Evolutionary conservation across 768 basidiomycete species (phyloP), one percentile per base, ranked within the genome.

Genomic region (Naganishia vaughanmartiniae): DNA sequence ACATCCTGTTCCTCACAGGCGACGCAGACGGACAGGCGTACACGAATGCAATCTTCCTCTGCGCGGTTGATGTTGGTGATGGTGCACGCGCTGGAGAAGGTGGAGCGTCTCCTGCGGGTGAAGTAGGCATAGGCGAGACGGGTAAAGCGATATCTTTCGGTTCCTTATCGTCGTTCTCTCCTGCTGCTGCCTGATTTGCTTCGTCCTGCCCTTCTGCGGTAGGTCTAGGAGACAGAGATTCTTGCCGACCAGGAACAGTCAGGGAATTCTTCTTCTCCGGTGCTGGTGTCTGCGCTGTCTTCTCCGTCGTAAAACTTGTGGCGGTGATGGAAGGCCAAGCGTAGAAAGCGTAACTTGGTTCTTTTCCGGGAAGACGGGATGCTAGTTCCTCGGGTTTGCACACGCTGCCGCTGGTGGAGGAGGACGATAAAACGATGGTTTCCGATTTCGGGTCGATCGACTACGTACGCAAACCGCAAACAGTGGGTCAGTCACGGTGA

Each of bases 21-120:
- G 90, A 91, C 17, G 81, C 76, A 3, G 88, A 85, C 0, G 94
- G 94, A 79, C 94, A 98, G 24, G 90, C 90, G 81, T 97, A 98
- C 69, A 96, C 90, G 81, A 93, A 93, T 60, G 90, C 90, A 28
- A 81, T 76, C 54, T 77, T 57, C 14, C 19, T 51, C n/a, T 33
- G 4, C 36, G n/a, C 15, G 6, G 67, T 31, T 17, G 67, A 10
- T 54, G 19, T 17, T 21, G 55, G 14, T 57, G 65, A 31, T 28
- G 6, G 26, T 24, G 24, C 4, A n/a, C 7, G n/a, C 17, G 55
- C 10, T n/a, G 56, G 6, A 10, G 56, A 57, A 28, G 30, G 31
- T 11, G 36, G 30, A 10, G 48, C 24, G 4, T 51, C 48, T 3
- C 48, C 48, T 51, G 24, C 48, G n/a, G 48, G 48, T 51, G 48